Conservation (phyloP, 1,284 basidiomycete genomes). For the Cystobasidium sp. region DNA sequence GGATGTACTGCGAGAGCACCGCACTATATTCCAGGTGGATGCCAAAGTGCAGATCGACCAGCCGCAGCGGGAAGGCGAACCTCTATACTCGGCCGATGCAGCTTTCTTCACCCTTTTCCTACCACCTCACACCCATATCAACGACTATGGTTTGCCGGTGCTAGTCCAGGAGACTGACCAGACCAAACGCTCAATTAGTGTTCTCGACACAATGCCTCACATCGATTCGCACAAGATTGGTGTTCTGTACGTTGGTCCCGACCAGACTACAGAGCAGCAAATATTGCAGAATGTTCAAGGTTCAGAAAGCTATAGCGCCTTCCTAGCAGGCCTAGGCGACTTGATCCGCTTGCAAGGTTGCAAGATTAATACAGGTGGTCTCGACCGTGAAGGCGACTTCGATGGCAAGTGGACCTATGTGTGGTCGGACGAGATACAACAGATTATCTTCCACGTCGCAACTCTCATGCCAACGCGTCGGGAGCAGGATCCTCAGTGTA, state of each 20-base stretch:
- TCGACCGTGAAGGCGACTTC: constrained; percentile 84
- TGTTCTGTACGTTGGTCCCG: constrained; percentile 92
- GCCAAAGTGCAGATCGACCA: constrained; percentile 4
- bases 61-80: constrained; percentile 8
- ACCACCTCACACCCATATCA: constrained; percentile 46
- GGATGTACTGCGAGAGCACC: constrained; percentile 3
- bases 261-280: constrained; percentile 80
- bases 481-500: constrained; percentile 68
- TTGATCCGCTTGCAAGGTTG: constrained; percentile 90
- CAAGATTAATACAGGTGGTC: constrained; percentile 69
- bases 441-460: constrained; percentile 92
- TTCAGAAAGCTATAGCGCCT: constrained; percentile 90
- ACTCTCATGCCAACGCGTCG: constrained; percentile 91
- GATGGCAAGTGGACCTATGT: constrained; percentile 87
- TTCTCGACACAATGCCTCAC: constrained; percentile 84
- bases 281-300: constrained; percentile 91
- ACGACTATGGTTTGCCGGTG: constrained; percentile 55
- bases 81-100: constrained; percentile 24
- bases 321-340: constrained; percentile 85
- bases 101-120: constrained; percentile 38
- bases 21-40: constrained; percentile 15
- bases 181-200: constrained; percentile 69
- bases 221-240: constrained; percentile 98
- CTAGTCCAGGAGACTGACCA: constrained; percentile 61
- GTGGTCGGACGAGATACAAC: constrained; percentile 98